Conservation (phyloP, 2,329 filamentous ascomycete genomes). For the Penicillium sp. region DNA sequence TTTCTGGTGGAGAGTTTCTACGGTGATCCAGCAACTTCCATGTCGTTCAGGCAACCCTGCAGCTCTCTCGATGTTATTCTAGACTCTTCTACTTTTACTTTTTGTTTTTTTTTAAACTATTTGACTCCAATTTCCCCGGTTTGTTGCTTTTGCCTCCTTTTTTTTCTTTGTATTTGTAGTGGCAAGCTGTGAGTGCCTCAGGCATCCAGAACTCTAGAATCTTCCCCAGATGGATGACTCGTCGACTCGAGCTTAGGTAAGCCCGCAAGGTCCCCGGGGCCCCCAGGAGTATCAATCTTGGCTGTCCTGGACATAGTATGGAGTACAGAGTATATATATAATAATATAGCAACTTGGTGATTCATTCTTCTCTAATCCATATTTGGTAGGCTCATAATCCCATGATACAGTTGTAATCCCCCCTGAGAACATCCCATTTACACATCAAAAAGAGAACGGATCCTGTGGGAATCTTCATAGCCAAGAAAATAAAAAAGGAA, state of each 20-base stretch:
- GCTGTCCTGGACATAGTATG: neutral
- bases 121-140: neutral
- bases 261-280: neutral
- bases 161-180: neutral
- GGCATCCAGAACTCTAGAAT: neutral
- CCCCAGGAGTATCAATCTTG: neutral
- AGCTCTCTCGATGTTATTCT: constrained; percentile 9
- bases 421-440: neutral
- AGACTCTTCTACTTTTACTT: constrained; percentile 15
- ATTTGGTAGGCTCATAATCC: neutral
- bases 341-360: neutral
- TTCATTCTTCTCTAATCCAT: neutral
- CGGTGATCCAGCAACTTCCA: constrained; percentile 43
- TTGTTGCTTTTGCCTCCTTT: neutral
- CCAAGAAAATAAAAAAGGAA: constrained; percentile 3
- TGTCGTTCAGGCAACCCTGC: constrained; percentile 23
- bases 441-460: neutral
- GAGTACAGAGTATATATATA: too few relatives aligned
- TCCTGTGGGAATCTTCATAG: neutral
- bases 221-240: constrained; percentile 6
- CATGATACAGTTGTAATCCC: constrained; percentile 1
- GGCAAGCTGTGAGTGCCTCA: neutral
- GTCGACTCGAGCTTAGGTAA: neutral
- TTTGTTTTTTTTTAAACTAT: neutral
- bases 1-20: constrained; percentile 36